Conservation (phyloP, 305 asterid species). For the Andrographis paniculata region DNA sequence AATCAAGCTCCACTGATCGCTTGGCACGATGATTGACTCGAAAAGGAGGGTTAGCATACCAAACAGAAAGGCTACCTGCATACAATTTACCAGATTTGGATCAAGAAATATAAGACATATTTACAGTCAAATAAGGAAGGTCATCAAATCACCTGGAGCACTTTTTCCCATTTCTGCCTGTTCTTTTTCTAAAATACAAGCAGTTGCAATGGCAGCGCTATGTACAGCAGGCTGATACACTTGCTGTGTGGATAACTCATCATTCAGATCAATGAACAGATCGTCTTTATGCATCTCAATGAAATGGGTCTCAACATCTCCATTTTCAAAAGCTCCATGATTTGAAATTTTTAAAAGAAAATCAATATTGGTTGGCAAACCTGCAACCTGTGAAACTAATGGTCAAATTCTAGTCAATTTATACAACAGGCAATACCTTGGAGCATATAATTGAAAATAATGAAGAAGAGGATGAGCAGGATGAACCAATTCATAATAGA, state of each 20-base stretch:
- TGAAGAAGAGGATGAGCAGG: neutral
- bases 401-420: conserved; percentile 18
- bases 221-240: conserved; percentile 36
- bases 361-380: conserved; percentile 94
- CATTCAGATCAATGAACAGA: conserved; percentile 45
- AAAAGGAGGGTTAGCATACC: conserved; percentile 86
- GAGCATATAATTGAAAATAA: conserved; percentile 10
- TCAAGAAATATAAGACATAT: conserved; percentile 14
- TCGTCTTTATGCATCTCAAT: conserved; percentile 74
- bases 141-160: conserved; percentile 43
- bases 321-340: conserved; percentile 66
- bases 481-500: neutral
- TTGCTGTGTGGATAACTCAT: conserved; percentile 33
- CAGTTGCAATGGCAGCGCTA: conserved; percentile 69
- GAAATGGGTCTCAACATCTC: conserved; percentile 94
- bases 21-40: conserved; percentile 63
- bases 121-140: conserved; percentile 9
- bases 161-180: conserved; percentile 30
- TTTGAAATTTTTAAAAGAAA: conserved; percentile 70
- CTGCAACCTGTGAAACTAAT: conserved; percentile 65
- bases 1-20: conserved; percentile 58
- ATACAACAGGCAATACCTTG: conserved; percentile 5
- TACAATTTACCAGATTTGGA: conserved; percentile 19
- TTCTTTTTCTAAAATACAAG: conserved; percentile 68
- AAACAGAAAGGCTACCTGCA: conserved; percentile 55